Evolutionary conservation across 371 early-diverging fungal species (phyloP).

Genomic region (Apophysomyces sp.): DNA sequence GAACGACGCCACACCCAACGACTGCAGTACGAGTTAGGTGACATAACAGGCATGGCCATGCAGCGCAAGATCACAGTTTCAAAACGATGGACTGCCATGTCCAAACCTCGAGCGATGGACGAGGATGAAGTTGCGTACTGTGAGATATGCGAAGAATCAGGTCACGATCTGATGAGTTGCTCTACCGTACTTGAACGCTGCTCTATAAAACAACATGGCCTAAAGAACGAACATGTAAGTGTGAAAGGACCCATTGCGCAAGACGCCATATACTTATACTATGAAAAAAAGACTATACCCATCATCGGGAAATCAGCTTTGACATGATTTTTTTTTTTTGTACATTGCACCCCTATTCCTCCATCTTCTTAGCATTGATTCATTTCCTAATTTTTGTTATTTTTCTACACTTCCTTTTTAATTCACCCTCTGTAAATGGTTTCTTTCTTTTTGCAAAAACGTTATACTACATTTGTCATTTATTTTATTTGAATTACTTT

Average conservation of each 20-base stretch:
- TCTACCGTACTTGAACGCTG: background rate
- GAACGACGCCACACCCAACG: conserved; percentile 39
- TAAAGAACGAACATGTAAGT: background rate
- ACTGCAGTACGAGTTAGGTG: conserved; percentile 43
- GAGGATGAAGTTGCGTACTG: conserved; percentile 36
- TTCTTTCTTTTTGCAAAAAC: background rate
- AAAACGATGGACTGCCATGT: background rate
- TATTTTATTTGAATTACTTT: no score
- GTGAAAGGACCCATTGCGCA: background rate
- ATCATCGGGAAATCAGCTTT: background rate
- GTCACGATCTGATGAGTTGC: conserved; percentile 51
- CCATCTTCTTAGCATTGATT: background rate
- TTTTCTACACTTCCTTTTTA: no score
- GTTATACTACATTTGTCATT: no score
- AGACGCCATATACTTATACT: background rate
- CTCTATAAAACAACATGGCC: background rate
- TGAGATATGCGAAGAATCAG: conserved; percentile 59
- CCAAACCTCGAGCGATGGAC: background rate
- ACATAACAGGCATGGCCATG: conserved; percentile 16
- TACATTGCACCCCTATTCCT: background rate
- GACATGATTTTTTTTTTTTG: background rate
- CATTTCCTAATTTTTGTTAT: background rate
- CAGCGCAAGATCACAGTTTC: background rate
- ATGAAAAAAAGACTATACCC: background rate
- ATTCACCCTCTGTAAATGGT: background rate